Base-by-base conservation (phyloP, 768 basidiomycete genomes). In the Lactarius hatsudake region DNA sequence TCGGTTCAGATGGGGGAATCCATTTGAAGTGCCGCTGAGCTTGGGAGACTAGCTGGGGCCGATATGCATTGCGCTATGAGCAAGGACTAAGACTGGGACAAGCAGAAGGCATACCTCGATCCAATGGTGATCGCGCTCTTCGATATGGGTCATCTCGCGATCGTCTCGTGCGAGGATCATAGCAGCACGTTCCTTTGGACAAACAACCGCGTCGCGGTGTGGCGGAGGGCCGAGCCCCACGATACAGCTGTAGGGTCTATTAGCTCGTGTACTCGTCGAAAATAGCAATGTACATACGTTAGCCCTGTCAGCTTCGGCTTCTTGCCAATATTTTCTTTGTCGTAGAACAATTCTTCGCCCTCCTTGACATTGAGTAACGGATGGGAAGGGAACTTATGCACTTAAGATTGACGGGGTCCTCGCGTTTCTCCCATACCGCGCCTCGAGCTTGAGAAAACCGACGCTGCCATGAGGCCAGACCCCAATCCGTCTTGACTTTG, bases 361-460 rank as follows among this genome's bases (percentile, higher is more conserved):
- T 91, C 92, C 1, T 81, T 83, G 74, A 86, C 86, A 61, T 82
- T 81, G 51, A 84, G 81, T 64, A 91, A 74, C 10, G 34, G n/a
- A 34, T 9, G 34, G 0, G 76, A 71, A 10, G 89, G 87, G 72
- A 84, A 86, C 73, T 88, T 87, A n/a, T n/a, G 62, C 93, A 84
- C 77, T 96, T 95, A 69, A 96, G 79, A 69, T 94, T 91, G 13
- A 84, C 86, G 51, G 97, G 77, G 17, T 83, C 83, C 71, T 88
- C 81, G 40, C 95, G 86, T 63, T 85, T 87, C 71, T 92, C 89
- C 90, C 92, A 97, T 1, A 96, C 83, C 45, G 79, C n/a, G 79
- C 73, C 15, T 90, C 87, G 65, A 86, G 84, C 81, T 98, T 98
- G 34, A 34, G 34, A 34, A 34, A 34, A 34, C 9, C 7, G 1